These are phyloP conservation scores for Pestalotiopsis sp. DNA, from an alignment of 2,329 filamentous ascomycete genomes.

Conservation along the genomic window DNA sequence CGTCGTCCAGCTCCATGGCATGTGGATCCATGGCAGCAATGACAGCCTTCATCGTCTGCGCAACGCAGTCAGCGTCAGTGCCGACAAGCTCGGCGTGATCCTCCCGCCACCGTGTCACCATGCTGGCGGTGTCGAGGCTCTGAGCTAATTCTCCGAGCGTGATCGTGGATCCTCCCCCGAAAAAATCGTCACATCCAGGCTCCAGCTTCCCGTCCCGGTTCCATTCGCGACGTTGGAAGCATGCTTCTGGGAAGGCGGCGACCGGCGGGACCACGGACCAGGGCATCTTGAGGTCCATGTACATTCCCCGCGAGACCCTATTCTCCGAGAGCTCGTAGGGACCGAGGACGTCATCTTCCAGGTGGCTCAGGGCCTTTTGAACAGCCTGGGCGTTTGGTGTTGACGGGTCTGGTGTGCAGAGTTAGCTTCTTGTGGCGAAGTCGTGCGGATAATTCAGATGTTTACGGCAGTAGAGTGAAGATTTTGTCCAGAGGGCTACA, in stretches of 20 bases:
- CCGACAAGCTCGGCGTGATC: constrained; percentile 36
- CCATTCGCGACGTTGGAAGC: constrained; percentile 39
- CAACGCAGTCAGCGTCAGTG: constrained; percentile 39
- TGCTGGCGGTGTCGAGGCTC: constrained; percentile 35
- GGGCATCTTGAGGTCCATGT: constrained; percentile 43
- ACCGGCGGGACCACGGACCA: constrained; percentile 36
- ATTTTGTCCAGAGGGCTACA: constrained; percentile 45
- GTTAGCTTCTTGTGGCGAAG: constrained; percentile 13
- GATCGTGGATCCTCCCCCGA: constrained; percentile 23
- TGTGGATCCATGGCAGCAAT: neutral
- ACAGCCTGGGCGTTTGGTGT: constrained; percentile 39
- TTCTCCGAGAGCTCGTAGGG: constrained; percentile 42
- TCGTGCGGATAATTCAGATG: neutral
- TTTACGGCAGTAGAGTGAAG: constrained; percentile 27
- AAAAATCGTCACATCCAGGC: constrained; percentile 25
- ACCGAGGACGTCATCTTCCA: constrained; percentile 36
- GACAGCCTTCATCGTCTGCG: neutral
- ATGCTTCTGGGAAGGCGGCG: constrained; percentile 16
- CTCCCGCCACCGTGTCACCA: constrained; percentile 41
- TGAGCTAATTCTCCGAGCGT: constrained; percentile 27
- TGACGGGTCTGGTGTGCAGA: constrained; percentile 27
- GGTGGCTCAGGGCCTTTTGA: constrained; percentile 35
- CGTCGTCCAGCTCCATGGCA: neutral
- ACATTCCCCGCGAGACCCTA: constrained; percentile 36
- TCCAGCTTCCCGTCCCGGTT: constrained; percentile 32